Base-by-base conservation (phyloP, 805 yeast species). In the Starmerella bacillaris region DNA sequence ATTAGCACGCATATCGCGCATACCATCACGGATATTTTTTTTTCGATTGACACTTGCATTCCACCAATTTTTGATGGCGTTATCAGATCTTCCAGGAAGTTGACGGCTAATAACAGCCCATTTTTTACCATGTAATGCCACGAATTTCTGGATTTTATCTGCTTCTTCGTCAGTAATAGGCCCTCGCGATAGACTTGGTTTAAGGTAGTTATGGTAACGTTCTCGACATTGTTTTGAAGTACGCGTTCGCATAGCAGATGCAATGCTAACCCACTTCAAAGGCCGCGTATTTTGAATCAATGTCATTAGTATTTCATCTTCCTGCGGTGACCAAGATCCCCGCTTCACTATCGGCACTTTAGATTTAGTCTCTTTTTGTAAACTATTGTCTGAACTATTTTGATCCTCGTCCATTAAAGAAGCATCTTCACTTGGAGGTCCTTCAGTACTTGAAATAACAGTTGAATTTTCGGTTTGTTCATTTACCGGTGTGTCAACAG, bases 31-130 rank as follows among this genome's bases (percentile, higher is more conserved):
- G 14, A 12, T 18, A 22, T 22, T 26, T 48, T 89, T 67, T 41
- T 93, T 61, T 40, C 92, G 64, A 52, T 78, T 80, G 11, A 92
- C 86, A 6, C 93, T 92, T 3, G 94, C 92, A 51, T 80, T 80
- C 94, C 94, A 82, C 94, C 94, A 83, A 57, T 83, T 83, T 53
- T 80, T 80, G 48, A 80, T 79, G 16, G 92, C 83, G 54, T 80
- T 82, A 55, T 82, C 94, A n/a, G 77, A 67, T 35, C 94, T 62
- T 2, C 94, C 93, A 42, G 78, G 75, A 38, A 82, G 59, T 55
- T 80, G 92, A 35, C 93, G 67, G 14, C 93, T 80, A 31, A 82
- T 83, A 50, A 79, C 93, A 0, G 94, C 94, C 94, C 94, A 82
- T 47, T 78, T 67, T 54, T 82, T 80, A 31, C 94, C 94, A 51